These are phyloP conservation scores for Aspergillus funiculosus DNA, from an alignment of 495 filamentous ascomycete species.

Conservation along the genomic window DNA sequence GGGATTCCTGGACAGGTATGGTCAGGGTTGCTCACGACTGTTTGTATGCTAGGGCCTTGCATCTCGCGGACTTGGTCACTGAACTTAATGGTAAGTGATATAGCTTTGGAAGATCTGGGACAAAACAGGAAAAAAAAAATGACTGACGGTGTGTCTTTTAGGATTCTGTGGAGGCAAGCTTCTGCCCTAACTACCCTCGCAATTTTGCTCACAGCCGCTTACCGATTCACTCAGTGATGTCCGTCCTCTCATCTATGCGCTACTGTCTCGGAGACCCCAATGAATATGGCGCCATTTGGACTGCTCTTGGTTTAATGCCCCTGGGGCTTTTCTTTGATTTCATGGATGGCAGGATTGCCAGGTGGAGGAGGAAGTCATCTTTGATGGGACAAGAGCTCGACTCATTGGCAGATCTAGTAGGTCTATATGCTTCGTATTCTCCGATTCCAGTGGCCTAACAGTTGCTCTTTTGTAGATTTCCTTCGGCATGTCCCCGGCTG, in stretches of 20 bases:
- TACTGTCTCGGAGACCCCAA: conserved; percentile 77
- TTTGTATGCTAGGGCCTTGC: conserved; percentile 59
- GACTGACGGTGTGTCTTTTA: too few species aligned
- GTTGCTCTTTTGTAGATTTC: conserved; percentile 62
- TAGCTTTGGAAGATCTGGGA: background rate
- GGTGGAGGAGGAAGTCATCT: conserved; percentile 92
- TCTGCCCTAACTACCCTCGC: background rate
- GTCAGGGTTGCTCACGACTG: conserved; percentile 16
- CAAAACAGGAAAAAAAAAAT: background rate
- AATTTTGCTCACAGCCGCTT: conserved; percentile 17
- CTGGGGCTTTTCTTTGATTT: conserved; percentile 97
- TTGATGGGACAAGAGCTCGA: conserved; percentile 98
- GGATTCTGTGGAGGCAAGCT: conserved; percentile 51
- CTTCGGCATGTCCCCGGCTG: conserved; percentile 87
- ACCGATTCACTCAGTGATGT: conserved; percentile 58
- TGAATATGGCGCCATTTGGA: conserved; percentile 62
- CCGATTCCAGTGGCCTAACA: conserved; percentile 4
- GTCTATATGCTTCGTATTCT: conserved; percentile 1
- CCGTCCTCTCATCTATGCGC: conserved; percentile 90
- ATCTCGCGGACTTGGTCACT: conserved; percentile 92
- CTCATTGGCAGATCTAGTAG: conserved; percentile 92
- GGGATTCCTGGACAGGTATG: background rate
- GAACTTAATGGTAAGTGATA: conserved; percentile 73
- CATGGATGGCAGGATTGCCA: conserved; percentile 92
- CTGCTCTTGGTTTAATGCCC: conserved; percentile 81